Percentiles rank a stretch among this genome's conserved stretches.
phyloP scores from a whole-genome alignment of 73 alveolate species.

The Tetrahymena thermophila region DNA sequence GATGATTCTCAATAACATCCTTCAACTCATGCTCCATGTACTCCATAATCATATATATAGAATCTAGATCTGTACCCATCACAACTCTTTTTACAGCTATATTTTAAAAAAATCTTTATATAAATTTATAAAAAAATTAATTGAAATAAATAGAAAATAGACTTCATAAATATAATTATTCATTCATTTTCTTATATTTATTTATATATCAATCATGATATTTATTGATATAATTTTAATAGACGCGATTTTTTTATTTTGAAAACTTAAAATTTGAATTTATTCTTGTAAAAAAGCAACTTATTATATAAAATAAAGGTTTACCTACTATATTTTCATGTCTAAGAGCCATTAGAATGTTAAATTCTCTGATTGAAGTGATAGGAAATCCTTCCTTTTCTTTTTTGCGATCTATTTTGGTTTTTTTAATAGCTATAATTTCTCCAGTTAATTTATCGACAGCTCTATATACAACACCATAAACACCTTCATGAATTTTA shows the following conservation, averaged over 20 bases:
- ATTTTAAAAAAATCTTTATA: background rate
- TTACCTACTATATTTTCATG: constrained; percentile 78
- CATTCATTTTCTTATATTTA: no score
- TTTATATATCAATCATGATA: no score
- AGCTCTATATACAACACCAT: constrained; percentile 92
- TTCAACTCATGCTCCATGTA: constrained; percentile 92
- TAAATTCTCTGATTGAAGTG: constrained; percentile 91
- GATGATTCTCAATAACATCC: constrained; percentile 52
- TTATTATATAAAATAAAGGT: constrained; percentile 44
- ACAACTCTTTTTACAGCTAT: constrained; percentile 65
- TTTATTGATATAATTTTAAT: no score
- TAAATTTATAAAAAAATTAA: background rate
- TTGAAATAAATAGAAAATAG: background rate
- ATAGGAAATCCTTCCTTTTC: constrained; percentile 96
- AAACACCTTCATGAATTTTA: constrained; percentile 87
- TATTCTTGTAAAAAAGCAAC: no score
- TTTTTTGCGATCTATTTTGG: constrained; percentile 61
- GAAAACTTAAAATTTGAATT: no score
- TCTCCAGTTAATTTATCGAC: constrained; percentile 63
- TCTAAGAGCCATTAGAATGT: constrained; percentile 69
- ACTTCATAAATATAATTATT: no score
- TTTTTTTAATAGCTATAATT: constrained; percentile 77
- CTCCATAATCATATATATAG: constrained; percentile 85
- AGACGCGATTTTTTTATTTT: background rate
- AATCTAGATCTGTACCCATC: constrained; percentile 58